These are phyloP conservation scores for Sordariomycetes sp. DNA, from an alignment of 2,329 filamentous ascomycete species.

Conservation along the genomic window DNA sequence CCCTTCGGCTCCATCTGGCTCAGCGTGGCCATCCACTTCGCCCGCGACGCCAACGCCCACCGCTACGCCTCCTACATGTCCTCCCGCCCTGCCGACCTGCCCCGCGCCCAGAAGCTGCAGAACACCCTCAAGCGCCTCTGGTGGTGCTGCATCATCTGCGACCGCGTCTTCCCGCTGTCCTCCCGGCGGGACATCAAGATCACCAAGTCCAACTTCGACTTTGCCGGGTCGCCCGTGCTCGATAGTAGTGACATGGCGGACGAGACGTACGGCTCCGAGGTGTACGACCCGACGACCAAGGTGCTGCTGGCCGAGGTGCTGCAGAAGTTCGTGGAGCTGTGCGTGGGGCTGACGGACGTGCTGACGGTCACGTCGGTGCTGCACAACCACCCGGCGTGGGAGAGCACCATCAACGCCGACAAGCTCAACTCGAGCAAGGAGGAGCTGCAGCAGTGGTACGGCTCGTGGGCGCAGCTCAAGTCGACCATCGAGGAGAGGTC, in stretches of 20 bases:
- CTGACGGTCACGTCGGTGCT: slow-evolving; percentile 32
- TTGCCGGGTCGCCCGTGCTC: slow-evolving; percentile 23
- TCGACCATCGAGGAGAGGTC: slow-evolving; percentile 5
- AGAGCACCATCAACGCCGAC: slow-evolving; percentile 15
- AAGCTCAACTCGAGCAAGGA: slow-evolving; percentile 19
- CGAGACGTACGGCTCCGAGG: slow-evolving; percentile 31
- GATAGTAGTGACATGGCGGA: slow-evolving; percentile 30
- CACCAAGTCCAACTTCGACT: slow-evolving; percentile 32
- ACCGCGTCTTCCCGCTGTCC: slow-evolving; percentile 36
- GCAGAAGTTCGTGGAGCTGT: slow-evolving; percentile 32
- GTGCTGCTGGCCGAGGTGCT: slow-evolving; percentile 29
- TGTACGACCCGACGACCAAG: slow-evolving; percentile 35
- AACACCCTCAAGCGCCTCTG: slow-evolving; percentile 37
- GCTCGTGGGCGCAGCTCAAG: slow-evolving; percentile 14
- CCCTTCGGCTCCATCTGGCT: slow-evolving; percentile 26
- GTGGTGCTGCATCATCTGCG: slow-evolving; percentile 44
- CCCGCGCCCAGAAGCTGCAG: slow-evolving; percentile 22
- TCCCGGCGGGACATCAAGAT: slow-evolving; percentile 40
- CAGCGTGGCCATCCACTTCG: slow-evolving; percentile 36
- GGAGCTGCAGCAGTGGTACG: slow-evolving; percentile 27
- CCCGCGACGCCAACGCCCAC: slow-evolving; percentile 31
- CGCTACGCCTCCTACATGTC: slow-evolving; percentile 21
- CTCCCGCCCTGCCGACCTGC: slow-evolving; percentile 13
- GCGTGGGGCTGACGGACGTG: slow-evolving; percentile 33
- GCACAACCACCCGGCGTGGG: slow-evolving; percentile 23